These are phyloP conservation scores for Pichia sp. DNA, from an alignment of 1,139 yeast species.

Conservation along the genomic window DNA sequence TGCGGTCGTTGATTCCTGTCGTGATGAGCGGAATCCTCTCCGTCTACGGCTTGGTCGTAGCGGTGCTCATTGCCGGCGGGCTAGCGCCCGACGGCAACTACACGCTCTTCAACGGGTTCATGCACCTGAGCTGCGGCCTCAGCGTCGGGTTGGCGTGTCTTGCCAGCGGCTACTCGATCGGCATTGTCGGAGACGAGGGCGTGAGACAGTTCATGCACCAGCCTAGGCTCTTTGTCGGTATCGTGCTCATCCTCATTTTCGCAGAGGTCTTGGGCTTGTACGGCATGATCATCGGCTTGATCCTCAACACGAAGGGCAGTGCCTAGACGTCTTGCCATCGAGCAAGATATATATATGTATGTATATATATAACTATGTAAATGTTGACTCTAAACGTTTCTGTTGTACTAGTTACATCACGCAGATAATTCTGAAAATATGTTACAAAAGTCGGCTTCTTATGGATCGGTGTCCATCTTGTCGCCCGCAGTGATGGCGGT, in stretches of 20 bases:
- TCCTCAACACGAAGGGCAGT: slow-evolving; percentile 83
- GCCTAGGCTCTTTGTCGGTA: slow-evolving; percentile 93
- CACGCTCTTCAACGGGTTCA: slow-evolving; percentile 88
- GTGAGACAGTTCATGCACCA: slow-evolving; percentile 96
- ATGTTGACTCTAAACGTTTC: neutral
- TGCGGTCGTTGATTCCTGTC: slow-evolving; percentile 86
- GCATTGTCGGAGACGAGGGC: slow-evolving; percentile 98
- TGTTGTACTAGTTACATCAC: neutral
- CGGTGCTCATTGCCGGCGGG: slow-evolving; percentile 93
- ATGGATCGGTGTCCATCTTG: slow-evolving; percentile 12
- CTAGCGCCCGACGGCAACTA: slow-evolving; percentile 71
- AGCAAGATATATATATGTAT: neutral
- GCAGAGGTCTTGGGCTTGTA: slow-evolving; percentile 97
- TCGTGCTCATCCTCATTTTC: slow-evolving; percentile 90
- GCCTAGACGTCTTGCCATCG: slow-evolving; percentile 33
- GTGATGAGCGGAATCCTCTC: slow-evolving; percentile 98
- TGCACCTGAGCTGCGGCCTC: slow-evolving; percentile 95
- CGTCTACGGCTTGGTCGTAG: slow-evolving; percentile 92
- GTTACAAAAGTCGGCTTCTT: neutral
- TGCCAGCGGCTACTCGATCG: slow-evolving; percentile 97
- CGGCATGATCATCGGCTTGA: slow-evolving; percentile 89
- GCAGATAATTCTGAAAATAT: neutral
- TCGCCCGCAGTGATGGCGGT: neutral
- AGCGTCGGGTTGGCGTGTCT: slow-evolving; percentile 95
- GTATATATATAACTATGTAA: neutral